Evolutionary conservation across 768 basidiomycete genomes (phyloP).

Genomic region (Termitomyces sp.): DNA sequence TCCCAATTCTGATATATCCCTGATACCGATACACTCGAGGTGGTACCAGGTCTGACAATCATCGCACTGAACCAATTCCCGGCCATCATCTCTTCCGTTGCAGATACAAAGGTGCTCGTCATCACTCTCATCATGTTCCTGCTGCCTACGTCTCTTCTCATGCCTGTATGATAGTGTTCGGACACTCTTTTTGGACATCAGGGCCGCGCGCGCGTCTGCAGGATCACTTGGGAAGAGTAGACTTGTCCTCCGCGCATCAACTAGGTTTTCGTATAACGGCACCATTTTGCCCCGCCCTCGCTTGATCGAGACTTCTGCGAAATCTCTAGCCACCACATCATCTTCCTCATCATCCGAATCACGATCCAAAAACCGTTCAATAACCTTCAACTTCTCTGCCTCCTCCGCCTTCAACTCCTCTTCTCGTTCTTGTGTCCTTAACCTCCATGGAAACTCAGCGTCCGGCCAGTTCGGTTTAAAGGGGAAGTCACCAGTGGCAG

Average conservation of each 20-base stretch:
- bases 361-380: constrained; percentile 69
- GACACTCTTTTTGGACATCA: constrained; percentile 69
- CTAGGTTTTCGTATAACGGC: constrained; percentile 43
- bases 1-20: constrained; percentile 59
- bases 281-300: constrained; percentile 62
- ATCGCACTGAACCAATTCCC: constrained; percentile 82
- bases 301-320: constrained; percentile 16
- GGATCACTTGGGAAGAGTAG: constrained; percentile 60
- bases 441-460: constrained; percentile 72
- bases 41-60: constrained; percentile 81
- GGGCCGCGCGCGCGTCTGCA: constrained; percentile 70
- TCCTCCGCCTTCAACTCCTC: constrained; percentile 51
- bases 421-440: constrained; percentile 52
- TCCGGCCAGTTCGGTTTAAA: constrained; percentile 78
- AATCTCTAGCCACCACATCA: constrained; percentile 19
- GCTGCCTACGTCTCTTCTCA: constrained; percentile 34
- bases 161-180: constrained; percentile 57
- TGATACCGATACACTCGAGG: constrained; percentile 74
- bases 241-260: constrained; percentile 24
- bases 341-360: constrained; percentile 63
- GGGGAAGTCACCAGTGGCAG: constrained; percentile 25
- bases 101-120: constrained; percentile 65
- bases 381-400: constrained; percentile 59
- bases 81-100: constrained; percentile 61
- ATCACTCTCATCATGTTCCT: constrained; percentile 37